phyloP scores from a whole-genome alignment of 1,284 basidiomycete species.

The Farysia itapuensis region DNA sequence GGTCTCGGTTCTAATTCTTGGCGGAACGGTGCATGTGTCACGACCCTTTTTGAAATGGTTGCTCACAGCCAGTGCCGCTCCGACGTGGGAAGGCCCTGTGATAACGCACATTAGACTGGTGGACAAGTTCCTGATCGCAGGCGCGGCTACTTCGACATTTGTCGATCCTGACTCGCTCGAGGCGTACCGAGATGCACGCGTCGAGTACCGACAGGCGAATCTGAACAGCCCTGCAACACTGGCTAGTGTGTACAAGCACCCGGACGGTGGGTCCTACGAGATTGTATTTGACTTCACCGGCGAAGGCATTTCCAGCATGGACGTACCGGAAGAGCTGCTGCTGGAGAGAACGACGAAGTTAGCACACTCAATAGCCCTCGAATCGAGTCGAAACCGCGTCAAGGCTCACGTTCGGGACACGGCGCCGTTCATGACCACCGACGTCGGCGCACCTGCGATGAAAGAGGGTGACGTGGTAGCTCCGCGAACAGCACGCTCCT shows the following conservation, averaged over 20 bases:
- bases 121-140: conserved; percentile 39
- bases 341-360: conserved; percentile 41
- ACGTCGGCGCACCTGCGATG: conserved; percentile 16
- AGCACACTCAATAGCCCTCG: conserved; percentile 22
- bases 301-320: conserved; percentile 21
- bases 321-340: conserved; percentile 32
- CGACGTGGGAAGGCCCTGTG: conserved; percentile 1
- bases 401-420: conserved; percentile 45
- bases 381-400: conserved; percentile 14
- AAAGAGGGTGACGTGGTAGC: conserved; percentile 26
- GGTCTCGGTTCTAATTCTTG: conserved; percentile 42
- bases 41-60: conserved; percentile 37
- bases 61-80: conserved; percentile 3
- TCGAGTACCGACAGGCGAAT: conserved; percentile 47
- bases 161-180: conserved; percentile 25
- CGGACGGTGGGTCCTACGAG: conserved; percentile 26
- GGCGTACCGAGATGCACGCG: conserved; percentile 33
- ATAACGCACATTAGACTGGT: conserved; percentile 38
- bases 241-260: conserved; percentile 19
- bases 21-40: conserved; percentile 30
- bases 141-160: conserved; percentile 22
- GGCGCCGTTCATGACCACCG: conserved; percentile 23
- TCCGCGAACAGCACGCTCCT: conserved; percentile 19
- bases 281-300: conserved; percentile 48
- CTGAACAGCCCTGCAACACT: conserved; percentile 18